Evolutionary conservation across 208 protist species (phyloP).

Genomic region (Wallacemonas sp.): DNA sequence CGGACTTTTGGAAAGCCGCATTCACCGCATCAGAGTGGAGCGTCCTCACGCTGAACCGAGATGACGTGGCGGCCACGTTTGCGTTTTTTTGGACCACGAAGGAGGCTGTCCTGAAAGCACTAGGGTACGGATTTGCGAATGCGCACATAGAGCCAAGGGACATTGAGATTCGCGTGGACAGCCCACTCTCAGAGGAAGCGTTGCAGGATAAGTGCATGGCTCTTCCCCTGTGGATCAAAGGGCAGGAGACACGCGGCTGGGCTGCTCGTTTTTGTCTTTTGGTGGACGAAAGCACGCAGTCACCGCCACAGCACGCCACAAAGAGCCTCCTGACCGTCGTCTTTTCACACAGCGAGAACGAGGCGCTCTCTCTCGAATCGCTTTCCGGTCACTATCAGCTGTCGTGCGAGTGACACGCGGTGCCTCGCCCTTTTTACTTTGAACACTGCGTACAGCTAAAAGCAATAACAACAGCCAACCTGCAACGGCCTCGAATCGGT

Average conservation of each 20-base stretch:
- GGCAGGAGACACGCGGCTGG: not conserved
- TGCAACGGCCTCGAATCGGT: no score
- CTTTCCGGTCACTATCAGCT: not conserved
- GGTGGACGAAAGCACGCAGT: not conserved
- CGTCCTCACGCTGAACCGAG: not conserved
- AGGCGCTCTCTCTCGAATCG: not conserved
- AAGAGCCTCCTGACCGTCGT: not conserved
- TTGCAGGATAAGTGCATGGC: not conserved
- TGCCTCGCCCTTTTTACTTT: not conserved
- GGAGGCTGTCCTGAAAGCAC: slow-evolving; percentile 38
- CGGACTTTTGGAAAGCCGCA: not conserved
- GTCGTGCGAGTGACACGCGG: not conserved
- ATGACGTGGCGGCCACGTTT: slow-evolving; percentile 1
- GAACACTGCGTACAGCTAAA: no score
- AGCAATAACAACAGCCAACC: no score
- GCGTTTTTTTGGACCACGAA: slow-evolving; percentile 39
- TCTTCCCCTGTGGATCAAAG: slow-evolving; percentile 17
- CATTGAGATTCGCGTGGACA: not conserved
- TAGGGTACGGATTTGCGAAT: slow-evolving; percentile 29
- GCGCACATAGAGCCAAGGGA: slow-evolving; percentile 16
- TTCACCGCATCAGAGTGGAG: slow-evolving; percentile 14
- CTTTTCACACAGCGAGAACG: not conserved
- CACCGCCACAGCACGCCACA: not conserved
- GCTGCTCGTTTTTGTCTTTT: not conserved
- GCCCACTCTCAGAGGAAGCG: not conserved